Evolutionary conservation across 1,139 yeast species (phyloP).

Genomic region (Suhomyces coccinellae): DNA sequence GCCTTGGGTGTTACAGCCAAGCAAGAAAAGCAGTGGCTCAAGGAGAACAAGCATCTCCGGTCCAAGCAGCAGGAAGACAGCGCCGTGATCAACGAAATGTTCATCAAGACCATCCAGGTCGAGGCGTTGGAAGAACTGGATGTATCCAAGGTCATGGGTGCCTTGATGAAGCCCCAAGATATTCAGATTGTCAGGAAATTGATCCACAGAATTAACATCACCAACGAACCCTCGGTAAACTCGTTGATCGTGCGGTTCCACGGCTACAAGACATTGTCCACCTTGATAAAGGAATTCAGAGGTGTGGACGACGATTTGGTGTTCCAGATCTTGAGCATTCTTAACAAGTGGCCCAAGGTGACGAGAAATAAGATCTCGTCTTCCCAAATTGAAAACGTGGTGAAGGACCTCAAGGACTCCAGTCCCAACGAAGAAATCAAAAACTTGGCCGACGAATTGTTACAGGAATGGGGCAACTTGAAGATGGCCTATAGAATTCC

Average conservation of each 20-base stretch:
- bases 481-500: constrained; percentile 87
- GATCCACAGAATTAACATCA: constrained; percentile 61
- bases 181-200: constrained; percentile 63
- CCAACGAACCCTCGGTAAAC: constrained; percentile 57
- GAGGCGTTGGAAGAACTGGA: constrained; percentile 55
- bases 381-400: constrained; percentile 70
- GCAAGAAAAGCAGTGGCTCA: constrained; percentile 65
- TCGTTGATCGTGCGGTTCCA: constrained; percentile 71
- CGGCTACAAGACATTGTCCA: constrained; percentile 80
- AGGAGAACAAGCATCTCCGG: constrained; percentile 52
- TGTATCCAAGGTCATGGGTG: constrained; percentile 79
- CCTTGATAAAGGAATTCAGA: constrained; percentile 44
- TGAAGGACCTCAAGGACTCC: constrained; percentile 43
- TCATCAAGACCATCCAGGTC: constrained; percentile 60
- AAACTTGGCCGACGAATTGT: constrained; percentile 42
- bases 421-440: constrained; percentile 36
- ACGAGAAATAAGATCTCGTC: constrained; percentile 81
- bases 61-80: constrained; percentile 56
- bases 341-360: constrained; percentile 75
- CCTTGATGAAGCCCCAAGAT: constrained; percentile 76
- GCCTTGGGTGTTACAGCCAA: constrained; percentile 76
- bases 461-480: constrained; percentile 70
- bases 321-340: constrained; percentile 52
- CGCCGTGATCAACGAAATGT: constrained; percentile 59
- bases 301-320: constrained; percentile 40